Conservation (phyloP, 2,329 filamentous ascomycete species). For the Diaporthe aspalathi region DNA sequence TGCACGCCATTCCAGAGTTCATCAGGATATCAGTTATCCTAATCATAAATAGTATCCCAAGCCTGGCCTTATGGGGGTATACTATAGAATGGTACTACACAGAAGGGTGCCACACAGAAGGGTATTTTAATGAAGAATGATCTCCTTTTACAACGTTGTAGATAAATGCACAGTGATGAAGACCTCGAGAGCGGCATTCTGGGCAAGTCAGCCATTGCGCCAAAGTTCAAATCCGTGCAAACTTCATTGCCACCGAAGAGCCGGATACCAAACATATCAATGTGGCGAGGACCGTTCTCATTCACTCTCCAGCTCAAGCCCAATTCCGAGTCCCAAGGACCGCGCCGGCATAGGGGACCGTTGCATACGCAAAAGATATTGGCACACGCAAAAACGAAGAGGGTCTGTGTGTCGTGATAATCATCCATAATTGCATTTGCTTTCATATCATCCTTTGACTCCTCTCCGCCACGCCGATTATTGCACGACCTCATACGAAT, state of each 20-base stretch:
- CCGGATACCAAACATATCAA: neutral
- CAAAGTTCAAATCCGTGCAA: neutral
- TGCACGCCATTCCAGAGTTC: neutral
- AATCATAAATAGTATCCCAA: neutral
- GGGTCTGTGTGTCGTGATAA: constrained; percentile 3
- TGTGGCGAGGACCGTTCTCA: neutral
- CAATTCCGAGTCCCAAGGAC: neutral
- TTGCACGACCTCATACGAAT: constrained; percentile 27
- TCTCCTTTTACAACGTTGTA: neutral
- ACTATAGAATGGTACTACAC: neutral
- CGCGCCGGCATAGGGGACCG: neutral
- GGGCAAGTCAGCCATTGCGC: neutral
- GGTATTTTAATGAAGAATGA: neutral
- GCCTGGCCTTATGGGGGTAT: neutral
- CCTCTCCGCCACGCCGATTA: constrained; percentile 26
- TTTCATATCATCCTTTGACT: constrained; percentile 31
- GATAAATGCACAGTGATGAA: neutral
- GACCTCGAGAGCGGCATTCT: neutral
- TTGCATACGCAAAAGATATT: neutral
- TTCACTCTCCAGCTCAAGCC: neutral
- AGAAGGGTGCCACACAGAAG: neutral
- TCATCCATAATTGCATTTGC: constrained; percentile 32
- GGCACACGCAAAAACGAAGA: neutral
- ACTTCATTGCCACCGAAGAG: neutral
- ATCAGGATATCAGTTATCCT: neutral